These are phyloP conservation scores for Lepraria neglecta DNA, from an alignment of 495 filamentous ascomycete genomes.

Conservation along the genomic window DNA sequence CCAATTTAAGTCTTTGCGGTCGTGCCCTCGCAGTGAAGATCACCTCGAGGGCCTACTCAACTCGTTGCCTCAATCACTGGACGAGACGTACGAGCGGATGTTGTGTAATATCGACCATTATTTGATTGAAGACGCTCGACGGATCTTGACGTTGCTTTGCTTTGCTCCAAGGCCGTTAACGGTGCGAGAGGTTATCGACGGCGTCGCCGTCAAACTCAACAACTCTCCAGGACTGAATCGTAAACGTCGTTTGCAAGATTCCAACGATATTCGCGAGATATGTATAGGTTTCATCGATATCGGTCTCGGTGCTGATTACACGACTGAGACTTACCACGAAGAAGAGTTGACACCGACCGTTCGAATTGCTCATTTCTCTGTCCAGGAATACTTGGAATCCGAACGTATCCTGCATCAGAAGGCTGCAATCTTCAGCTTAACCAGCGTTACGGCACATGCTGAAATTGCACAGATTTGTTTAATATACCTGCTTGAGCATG, in stretches of 20 bases:
- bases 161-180: constrained; percentile 32
- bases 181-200: constrained; percentile 33
- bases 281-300: constrained; percentile 31
- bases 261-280: constrained; percentile 27
- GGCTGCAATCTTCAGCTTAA: constrained; percentile 27
- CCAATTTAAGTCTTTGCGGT: constrained; percentile 31
- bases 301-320: not conserved
- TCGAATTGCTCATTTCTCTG: constrained; percentile 39
- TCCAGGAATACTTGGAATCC: constrained; percentile 40
- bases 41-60: constrained; percentile 30
- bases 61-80: constrained; percentile 33
- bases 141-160: constrained; percentile 36
- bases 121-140: constrained; percentile 31
- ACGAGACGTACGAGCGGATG: constrained; percentile 37
- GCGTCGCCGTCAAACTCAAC: constrained; percentile 30
- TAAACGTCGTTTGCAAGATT: constrained; percentile 25
- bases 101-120: constrained; percentile 29
- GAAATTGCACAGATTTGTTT: constrained; percentile 34
- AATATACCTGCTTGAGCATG: constrained; percentile 33
- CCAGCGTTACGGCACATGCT: constrained; percentile 24
- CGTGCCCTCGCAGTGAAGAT: constrained; percentile 26
- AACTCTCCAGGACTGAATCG: constrained; percentile 24
- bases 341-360: constrained; percentile 9
- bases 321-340: constrained; percentile 21
- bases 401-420: constrained; percentile 31